These are phyloP conservation scores for Nephelium lappaceum DNA, from an alignment of 345 rosid species.

Conservation along the genomic window DNA sequence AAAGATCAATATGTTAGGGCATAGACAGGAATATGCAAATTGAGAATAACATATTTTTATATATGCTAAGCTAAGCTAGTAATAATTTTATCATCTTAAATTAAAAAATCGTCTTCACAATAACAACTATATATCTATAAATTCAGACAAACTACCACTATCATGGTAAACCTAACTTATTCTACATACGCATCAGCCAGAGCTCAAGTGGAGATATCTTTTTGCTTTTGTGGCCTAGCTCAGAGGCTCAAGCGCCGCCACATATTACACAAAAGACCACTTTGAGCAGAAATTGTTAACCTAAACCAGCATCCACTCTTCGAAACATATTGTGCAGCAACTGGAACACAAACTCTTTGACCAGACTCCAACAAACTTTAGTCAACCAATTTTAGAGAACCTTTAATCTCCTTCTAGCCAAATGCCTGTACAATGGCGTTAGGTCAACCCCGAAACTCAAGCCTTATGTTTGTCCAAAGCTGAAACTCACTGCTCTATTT, in stretches of 20 bases:
- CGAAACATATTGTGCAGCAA: background rate
- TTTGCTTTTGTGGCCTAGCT: background rate
- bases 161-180: background rate
- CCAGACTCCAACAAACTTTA: background rate
- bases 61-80: background rate
- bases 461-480: background rate
- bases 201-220: background rate
- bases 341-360: background rate
- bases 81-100: background rate
- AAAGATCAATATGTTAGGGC: background rate
- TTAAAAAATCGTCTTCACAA: background rate
- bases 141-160: background rate
- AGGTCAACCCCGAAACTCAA: background rate
- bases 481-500: conserved; percentile 3
- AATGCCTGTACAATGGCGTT: background rate
- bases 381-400: background rate
- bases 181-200: background rate
- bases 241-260: background rate
- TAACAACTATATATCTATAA: background rate
- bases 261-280: background rate
- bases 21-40: background rate
- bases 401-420: background rate
- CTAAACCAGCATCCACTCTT: background rate
- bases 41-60: background rate
- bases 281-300: background rate